phyloP scores from a whole-genome alignment of 2,329 filamentous ascomycete genomes.

The Zasmidium cellare region DNA sequence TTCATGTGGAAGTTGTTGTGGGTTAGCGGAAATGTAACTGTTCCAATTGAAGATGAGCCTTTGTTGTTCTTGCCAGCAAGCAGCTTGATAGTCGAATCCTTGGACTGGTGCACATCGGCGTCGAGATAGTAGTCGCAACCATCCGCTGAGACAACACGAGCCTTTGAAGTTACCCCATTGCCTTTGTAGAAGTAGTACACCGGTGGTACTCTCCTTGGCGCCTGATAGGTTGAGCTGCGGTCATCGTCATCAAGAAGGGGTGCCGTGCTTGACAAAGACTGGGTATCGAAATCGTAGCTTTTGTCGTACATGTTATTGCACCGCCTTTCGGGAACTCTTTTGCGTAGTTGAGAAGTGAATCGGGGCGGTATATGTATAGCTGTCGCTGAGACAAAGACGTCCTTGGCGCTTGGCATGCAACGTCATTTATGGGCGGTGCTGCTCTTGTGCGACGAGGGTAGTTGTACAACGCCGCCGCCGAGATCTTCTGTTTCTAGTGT shows the following conservation, averaged over 20 bases:
- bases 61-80: not conserved
- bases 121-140: conserved; percentile 1
- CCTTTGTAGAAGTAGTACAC: conserved; percentile 9
- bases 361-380: not conserved
- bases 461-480: not conserved
- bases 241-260: not conserved
- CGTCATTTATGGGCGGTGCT: not conserved
- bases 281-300: not conserved
- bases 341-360: not conserved
- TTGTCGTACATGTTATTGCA: not conserved
- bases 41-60: not conserved
- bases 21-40: not conserved
- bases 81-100: conserved; percentile 8
- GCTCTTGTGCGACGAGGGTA: not conserved
- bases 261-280: not conserved
- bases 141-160: not conserved
- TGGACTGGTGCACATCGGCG: conserved; percentile 6
- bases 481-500: not conserved
- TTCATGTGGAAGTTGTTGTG: conserved; percentile 8
- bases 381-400: not conserved
- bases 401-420: not conserved
- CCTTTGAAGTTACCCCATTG: conserved; percentile 7
- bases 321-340: not conserved
- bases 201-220: not conserved
- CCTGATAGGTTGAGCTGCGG: not conserved